Evolutionary conservation across 2,329 filamentous ascomycete species (phyloP).

Genomic region (Colletotrichum sp.): DNA sequence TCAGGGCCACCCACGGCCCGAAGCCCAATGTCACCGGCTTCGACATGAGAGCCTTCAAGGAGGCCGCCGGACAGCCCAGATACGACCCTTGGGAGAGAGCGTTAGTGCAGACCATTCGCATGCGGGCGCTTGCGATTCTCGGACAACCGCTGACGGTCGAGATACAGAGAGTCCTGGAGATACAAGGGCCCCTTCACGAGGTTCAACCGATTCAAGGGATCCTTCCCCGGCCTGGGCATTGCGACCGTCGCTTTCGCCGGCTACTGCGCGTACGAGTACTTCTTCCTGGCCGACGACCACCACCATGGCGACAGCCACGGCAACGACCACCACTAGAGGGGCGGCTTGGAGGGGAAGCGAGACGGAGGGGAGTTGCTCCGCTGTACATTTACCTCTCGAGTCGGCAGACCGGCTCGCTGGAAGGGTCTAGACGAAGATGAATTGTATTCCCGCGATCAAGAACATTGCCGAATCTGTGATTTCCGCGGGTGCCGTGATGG

Average conservation of each 20-base stretch:
- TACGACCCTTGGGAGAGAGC: slow-evolving; percentile 72
- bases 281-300: slow-evolving; percentile 80
- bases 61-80: slow-evolving; percentile 66
- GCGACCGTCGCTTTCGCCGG: slow-evolving; percentile 88
- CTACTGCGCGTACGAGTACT: slow-evolving; percentile 89
- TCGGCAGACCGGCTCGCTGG: slow-evolving; percentile 13
- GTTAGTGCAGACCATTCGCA: slow-evolving; percentile 49
- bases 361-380: slow-evolving; percentile 14
- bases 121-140: not conserved
- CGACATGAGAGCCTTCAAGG: slow-evolving; percentile 81
- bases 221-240: slow-evolving; percentile 91
- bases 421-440: slow-evolving; percentile 16
- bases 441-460: not conserved
- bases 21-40: slow-evolving; percentile 90
- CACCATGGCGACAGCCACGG: slow-evolving; percentile 60
- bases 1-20: slow-evolving; percentile 49
- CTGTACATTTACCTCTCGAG: slow-evolving; percentile 42
- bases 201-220: slow-evolving; percentile 85
- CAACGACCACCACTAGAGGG: slow-evolving; percentile 61
- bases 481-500: not conserved
- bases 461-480: not conserved
- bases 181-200: slow-evolving; percentile 89
- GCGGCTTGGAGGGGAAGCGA: slow-evolving; percentile 9
- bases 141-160: slow-evolving; percentile 11
- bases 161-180: slow-evolving; percentile 86